Evolutionary conservation across 257 asterid genomes (phyloP).

Genomic region (Ajuga chamaepitys): DNA sequence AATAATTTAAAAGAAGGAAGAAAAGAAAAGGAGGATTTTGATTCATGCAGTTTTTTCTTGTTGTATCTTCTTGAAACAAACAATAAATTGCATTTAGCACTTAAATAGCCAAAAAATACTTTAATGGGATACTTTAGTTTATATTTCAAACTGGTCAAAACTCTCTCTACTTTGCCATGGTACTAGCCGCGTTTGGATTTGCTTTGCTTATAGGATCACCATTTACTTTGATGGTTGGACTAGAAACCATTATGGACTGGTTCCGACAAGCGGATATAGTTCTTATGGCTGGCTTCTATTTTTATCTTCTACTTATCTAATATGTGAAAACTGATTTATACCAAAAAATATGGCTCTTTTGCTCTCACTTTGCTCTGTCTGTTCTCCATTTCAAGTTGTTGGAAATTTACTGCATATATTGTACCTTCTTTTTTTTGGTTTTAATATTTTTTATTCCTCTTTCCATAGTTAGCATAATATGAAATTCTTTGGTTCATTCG

Average conservation of each 20-base stretch:
- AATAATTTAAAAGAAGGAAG: too few relatives aligned
- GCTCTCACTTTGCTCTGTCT: neutral
- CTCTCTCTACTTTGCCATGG: neutral
- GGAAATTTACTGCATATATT: neutral
- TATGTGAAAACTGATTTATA: neutral
- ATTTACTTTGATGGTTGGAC: too few relatives aligned
- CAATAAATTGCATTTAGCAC: neutral
- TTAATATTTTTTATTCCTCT: too few relatives aligned
- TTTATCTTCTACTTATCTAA: neutral
- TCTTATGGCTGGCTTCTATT: neutral
- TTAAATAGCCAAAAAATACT: neutral
- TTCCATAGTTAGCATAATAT: neutral
- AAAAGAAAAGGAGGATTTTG: neutral
- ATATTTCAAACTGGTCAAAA: neutral
- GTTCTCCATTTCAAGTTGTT: neutral
- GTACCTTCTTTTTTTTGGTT: neutral
- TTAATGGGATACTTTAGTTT: neutral
- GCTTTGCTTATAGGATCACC: neutral
- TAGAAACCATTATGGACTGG: neutral
- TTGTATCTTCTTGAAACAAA: neutral
- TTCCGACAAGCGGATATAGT: neutral
- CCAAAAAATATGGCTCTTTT: neutral
- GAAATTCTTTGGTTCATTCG: neutral
- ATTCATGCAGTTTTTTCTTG: neutral
- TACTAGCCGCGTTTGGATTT: neutral